A percentile compares a stretch with the other conserved stretches of the same genome.
These are phyloP conservation scores for Diplosphaera chodatii DNA, from an alignment of 139 green algal species.

Conservation along the genomic window DNA sequence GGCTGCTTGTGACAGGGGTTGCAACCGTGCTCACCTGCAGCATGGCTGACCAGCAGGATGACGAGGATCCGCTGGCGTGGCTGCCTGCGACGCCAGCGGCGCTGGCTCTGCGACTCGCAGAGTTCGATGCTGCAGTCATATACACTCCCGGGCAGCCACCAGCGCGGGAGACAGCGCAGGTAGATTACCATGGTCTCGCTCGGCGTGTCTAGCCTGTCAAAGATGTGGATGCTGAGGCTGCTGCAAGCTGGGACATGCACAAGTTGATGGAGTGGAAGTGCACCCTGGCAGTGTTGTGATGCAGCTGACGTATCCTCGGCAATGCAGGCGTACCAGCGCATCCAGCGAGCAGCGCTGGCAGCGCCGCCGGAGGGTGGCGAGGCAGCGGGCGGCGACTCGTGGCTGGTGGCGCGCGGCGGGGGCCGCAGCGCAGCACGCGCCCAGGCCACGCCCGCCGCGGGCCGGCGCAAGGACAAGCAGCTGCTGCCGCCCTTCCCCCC, in stretches of 20 bases:
- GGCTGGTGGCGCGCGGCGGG: not conserved
- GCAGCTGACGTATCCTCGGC: too few species aligned
- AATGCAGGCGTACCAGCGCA: constrained; percentile 30
- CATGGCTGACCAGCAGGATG: too few species aligned
- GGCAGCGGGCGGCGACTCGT: not conserved
- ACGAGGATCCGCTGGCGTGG: constrained; percentile 55
- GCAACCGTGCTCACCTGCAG: too few species aligned
- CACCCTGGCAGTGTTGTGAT: too few species aligned
- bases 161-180: constrained; percentile 5
- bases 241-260: too few species aligned
- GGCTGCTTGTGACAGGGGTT: too few species aligned
- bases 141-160: constrained; percentile 29
- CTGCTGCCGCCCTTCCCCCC: not conserved
- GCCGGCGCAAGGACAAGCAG: not conserved
- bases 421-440: too few species aligned
- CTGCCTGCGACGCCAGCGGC: constrained; percentile 63
- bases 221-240: too few species aligned
- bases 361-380: not conserved
- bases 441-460: too few species aligned
- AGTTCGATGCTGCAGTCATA: constrained; percentile 56
- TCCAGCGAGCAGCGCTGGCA: constrained; percentile 23
- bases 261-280: too few species aligned
- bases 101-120: constrained; percentile 55
- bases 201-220: too few species aligned
- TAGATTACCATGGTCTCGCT: too few species aligned